Percentiles rank a stretch among this genome's conserved stretches.
Conservation (phyloP, 768 basidiomycete species). For the Imleria badia region DNA sequence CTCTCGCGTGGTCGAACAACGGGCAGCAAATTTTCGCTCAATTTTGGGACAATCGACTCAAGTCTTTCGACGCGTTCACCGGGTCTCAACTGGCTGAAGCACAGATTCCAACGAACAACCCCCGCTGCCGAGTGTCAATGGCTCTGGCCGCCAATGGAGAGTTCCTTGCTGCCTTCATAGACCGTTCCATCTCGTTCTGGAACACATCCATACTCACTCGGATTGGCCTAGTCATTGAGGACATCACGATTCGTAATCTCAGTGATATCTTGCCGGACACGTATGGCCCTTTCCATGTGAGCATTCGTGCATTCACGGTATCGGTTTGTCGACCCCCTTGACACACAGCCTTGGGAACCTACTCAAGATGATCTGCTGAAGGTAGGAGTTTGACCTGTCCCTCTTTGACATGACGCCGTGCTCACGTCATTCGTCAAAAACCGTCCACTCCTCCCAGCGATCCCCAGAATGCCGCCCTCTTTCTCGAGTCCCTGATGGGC, state of each 20-base stretch:
- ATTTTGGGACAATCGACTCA: not conserved
- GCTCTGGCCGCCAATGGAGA: not conserved
- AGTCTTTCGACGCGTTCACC: not conserved
- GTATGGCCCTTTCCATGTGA: not conserved
- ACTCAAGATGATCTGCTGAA: not conserved
- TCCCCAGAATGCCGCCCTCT: constrained; percentile 47
- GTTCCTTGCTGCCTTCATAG: not conserved
- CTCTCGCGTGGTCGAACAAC: not conserved
- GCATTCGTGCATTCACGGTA: not conserved
- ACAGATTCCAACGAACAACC: not conserved
- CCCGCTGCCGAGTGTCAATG: not conserved
- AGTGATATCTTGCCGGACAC: not conserved
- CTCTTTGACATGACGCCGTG: too few species aligned
- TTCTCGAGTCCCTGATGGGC: constrained; percentile 83
- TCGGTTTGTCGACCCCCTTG: not conserved
- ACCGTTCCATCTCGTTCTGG: not conserved
- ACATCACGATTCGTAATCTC: not conserved
- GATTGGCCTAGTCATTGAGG: not conserved
- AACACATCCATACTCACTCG: not conserved
- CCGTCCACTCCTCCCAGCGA: constrained; percentile 30
- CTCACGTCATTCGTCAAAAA: constrained; percentile 12
- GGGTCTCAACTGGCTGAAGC: not conserved
- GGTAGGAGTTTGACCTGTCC: too few species aligned
- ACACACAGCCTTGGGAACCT: not conserved
- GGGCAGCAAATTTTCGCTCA: not conserved